Conservation (phyloP, 2,329 filamentous ascomycete species). For the Raffaelea arxii region DNA sequence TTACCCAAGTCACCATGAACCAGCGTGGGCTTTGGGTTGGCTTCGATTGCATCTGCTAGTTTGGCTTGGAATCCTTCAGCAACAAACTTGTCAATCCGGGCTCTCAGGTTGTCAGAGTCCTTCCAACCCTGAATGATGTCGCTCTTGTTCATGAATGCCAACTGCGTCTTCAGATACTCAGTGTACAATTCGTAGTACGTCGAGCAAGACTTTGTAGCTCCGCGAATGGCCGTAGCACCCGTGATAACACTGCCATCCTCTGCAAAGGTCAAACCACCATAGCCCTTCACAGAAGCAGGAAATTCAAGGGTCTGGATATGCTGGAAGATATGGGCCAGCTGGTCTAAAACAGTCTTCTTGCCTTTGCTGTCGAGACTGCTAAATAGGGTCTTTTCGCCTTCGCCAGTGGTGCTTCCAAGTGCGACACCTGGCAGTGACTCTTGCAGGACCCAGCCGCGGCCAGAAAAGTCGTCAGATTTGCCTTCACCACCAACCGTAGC, state of each 20-base stretch:
- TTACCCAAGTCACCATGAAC: slow-evolving; percentile 21
- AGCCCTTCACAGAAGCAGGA: slow-evolving; percentile 19
- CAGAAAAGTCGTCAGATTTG: neutral
- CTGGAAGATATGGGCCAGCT: slow-evolving; percentile 22
- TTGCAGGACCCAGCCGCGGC: slow-evolving; percentile 17
- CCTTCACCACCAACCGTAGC: slow-evolving; percentile 17
- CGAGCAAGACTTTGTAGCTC: slow-evolving; percentile 19
- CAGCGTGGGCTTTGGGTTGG: slow-evolving; percentile 14
- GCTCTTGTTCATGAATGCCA: slow-evolving; percentile 12
- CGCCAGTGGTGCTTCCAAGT: slow-evolving; percentile 6
- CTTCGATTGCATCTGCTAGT: slow-evolving; percentile 10
- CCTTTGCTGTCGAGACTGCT: slow-evolving; percentile 13
- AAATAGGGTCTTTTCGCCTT: slow-evolving; percentile 13
- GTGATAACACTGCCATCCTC: slow-evolving; percentile 19
- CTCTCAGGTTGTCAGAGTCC: slow-evolving; percentile 16
- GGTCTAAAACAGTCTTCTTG: slow-evolving; percentile 18
- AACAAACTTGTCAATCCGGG: slow-evolving; percentile 20
- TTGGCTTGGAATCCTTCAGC: slow-evolving; percentile 15
- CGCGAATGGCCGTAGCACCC: slow-evolving; percentile 20
- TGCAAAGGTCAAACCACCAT: slow-evolving; percentile 23
- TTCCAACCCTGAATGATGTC: slow-evolving; percentile 22
- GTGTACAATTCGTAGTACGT: slow-evolving; percentile 19
- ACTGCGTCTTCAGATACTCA: slow-evolving; percentile 4
- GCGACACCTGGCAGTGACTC: slow-evolving; percentile 20
- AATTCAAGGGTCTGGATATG: slow-evolving; percentile 21